Evolutionary conservation across 2,329 filamentous ascomycete species (phyloP).

Genomic region (Fusarium goolgardi): DNA sequence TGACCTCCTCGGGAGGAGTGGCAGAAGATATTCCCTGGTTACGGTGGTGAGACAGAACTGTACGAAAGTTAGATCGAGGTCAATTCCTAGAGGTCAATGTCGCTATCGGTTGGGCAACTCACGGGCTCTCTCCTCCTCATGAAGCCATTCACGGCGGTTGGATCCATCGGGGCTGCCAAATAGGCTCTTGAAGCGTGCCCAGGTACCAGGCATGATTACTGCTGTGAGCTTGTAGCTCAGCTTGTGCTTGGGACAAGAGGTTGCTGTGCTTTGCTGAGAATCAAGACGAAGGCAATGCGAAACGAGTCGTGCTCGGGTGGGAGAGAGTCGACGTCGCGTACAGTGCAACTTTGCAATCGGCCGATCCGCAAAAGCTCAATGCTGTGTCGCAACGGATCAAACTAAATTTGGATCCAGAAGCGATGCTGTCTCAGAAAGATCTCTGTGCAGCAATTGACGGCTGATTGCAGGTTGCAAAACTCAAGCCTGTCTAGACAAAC

Average conservation of each 20-base stretch:
- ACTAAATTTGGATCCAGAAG: slow-evolving; percentile 23
- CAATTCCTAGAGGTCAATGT: background rate
- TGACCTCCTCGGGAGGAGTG: slow-evolving; percentile 82
- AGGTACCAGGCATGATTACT: slow-evolving; percentile 41
- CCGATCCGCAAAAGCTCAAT: slow-evolving; percentile 13
- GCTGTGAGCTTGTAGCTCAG: slow-evolving; percentile 16
- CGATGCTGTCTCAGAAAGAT: slow-evolving; percentile 34
- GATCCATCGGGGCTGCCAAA: slow-evolving; percentile 43
- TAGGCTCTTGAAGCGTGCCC: slow-evolving; percentile 50
- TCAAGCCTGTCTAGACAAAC: slow-evolving; percentile 15
- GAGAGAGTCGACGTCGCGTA: slow-evolving; percentile 15
- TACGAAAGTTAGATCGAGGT: slow-evolving; percentile 4
- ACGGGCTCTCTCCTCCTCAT: slow-evolving; percentile 60
- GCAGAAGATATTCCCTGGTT: slow-evolving; percentile 71
- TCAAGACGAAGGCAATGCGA: background rate
- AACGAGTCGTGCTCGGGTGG: background rate
- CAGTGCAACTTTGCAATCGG: slow-evolving; percentile 13
- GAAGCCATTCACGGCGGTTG: slow-evolving; percentile 52
- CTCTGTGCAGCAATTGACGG: slow-evolving; percentile 38
- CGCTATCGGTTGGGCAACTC: slow-evolving; percentile 40
- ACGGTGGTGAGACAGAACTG: slow-evolving; percentile 74
- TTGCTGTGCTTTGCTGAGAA: background rate
- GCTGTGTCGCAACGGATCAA: slow-evolving; percentile 33
- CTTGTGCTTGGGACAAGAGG: background rate
- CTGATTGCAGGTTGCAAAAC: slow-evolving; percentile 33